These are phyloP conservation scores for Acanthamoeba sp. DNA, from an alignment of 208 protist species.

Conservation along the genomic window DNA sequence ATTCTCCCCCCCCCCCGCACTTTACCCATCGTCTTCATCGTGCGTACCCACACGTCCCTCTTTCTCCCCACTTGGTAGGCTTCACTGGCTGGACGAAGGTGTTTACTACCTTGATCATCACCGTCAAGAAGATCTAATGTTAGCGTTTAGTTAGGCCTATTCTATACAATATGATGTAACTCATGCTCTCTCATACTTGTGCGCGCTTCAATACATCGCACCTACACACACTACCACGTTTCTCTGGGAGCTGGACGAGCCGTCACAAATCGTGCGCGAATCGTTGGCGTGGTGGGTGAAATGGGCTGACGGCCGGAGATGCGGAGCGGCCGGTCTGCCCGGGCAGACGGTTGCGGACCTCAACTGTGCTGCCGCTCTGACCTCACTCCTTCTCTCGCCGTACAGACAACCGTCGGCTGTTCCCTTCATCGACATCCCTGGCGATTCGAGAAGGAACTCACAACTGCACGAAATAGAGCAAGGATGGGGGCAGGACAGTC, in stretches of 20 bases:
- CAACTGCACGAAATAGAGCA: background rate
- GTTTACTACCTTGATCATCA: constrained; percentile 29
- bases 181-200: too few relatives aligned
- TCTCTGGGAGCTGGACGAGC: too few relatives aligned
- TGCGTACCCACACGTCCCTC: background rate
- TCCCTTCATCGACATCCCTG: background rate
- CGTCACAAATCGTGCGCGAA: background rate
- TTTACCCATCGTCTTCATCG: background rate
- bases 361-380: too few relatives aligned
- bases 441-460: background rate
- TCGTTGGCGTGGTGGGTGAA: background rate
- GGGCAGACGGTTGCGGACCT: too few relatives aligned
- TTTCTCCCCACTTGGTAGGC: background rate
- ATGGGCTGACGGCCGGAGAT: background rate
- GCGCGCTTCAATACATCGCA: too few relatives aligned
- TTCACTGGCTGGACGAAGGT: constrained; percentile 43
- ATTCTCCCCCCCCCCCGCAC: background rate
- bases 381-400: too few relatives aligned
- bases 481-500: background rate
- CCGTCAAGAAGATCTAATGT: background rate
- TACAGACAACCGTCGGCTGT: background rate
- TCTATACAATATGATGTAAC: background rate
- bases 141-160: too few relatives aligned
- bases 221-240: too few relatives aligned
- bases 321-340: background rate